phyloP scores from a whole-genome alignment of 805 yeast genomes.

The Vanderwaltozyma yarrowii region DNA sequence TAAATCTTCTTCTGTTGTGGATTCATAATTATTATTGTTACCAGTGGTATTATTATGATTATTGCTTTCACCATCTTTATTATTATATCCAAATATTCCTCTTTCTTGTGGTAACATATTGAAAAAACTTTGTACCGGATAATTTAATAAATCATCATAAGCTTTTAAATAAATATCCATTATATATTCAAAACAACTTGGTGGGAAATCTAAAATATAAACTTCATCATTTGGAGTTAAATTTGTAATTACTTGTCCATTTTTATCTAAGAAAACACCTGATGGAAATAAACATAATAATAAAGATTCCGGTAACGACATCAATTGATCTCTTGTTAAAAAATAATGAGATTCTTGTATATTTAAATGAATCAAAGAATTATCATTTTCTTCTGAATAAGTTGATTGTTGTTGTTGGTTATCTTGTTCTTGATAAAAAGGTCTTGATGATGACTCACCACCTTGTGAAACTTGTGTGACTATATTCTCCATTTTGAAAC shows the following conservation, averaged over 20 bases:
- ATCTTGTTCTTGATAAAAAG: constrained; percentile 2
- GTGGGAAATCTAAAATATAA: constrained; percentile 68
- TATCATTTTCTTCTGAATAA: constrained; percentile 18
- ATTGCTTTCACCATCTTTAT: too few species aligned
- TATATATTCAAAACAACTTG: constrained; percentile 77
- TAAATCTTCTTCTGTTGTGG: constrained; percentile 48
- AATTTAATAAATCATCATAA: constrained; percentile 42
- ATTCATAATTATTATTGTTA: not conserved
- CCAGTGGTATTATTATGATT: not conserved
- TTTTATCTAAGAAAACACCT: constrained; percentile 72
- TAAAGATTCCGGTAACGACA: constrained; percentile 86
- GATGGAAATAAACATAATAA: constrained; percentile 80
- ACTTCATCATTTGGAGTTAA: constrained; percentile 73
- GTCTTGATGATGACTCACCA: constrained; percentile 4
- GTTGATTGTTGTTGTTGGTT: not conserved
- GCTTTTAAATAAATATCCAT: constrained; percentile 62
- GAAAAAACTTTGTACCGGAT: constrained; percentile 19
- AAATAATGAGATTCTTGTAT: constrained; percentile 66
- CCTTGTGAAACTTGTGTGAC: constrained; percentile 64
- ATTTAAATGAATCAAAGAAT: constrained; percentile 63
- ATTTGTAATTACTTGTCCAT: constrained; percentile 70
- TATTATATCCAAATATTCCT: too few species aligned
- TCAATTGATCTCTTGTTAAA: constrained; percentile 77
- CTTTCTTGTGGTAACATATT: not conserved
- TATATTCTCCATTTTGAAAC: constrained; percentile 32